A percentile compares a stretch with the other conserved stretches of the same genome.
These are phyloP conservation scores for Fusarium devonianum DNA, from an alignment of 2,329 filamentous ascomycete genomes.

Conservation along the genomic window DNA sequence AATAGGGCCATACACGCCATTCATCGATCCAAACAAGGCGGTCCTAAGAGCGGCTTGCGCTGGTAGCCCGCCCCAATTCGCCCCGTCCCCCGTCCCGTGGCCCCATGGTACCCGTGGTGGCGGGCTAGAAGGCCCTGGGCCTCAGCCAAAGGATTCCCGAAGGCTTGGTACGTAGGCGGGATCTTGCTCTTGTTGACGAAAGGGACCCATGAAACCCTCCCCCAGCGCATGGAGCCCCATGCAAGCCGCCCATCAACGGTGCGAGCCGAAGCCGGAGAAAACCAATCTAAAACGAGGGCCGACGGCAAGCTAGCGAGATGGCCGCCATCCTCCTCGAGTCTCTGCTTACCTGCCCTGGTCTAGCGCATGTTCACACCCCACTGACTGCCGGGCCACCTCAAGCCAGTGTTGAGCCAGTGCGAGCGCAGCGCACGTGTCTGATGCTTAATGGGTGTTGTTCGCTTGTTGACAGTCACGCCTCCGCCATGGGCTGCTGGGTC, in stretches of 20 bases:
- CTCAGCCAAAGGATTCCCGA: conserved; percentile 37
- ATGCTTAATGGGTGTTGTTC: conserved; percentile 44
- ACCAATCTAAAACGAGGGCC: conserved; percentile 44
- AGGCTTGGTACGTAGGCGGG: conserved; percentile 42
- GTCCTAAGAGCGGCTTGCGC: neutral
- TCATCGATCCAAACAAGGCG: conserved; percentile 10
- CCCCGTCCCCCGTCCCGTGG: conserved; percentile 13
- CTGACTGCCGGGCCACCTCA: conserved; percentile 26
- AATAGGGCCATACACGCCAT: too few species aligned
- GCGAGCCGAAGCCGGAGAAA: conserved; percentile 49
- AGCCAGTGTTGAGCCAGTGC: conserved; percentile 26
- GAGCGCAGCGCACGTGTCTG: conserved; percentile 45
- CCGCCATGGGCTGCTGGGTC: conserved; percentile 24
- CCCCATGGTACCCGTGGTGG: conserved; percentile 29
- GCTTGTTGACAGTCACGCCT: conserved; percentile 30
- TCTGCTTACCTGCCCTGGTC: conserved; percentile 27
- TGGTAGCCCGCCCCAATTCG: conserved; percentile 19
- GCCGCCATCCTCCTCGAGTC: conserved; percentile 25
- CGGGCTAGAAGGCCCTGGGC: conserved; percentile 26
- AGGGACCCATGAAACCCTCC: conserved; percentile 33
- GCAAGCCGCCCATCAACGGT: conserved; percentile 46
- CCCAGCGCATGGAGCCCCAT: conserved; percentile 39
- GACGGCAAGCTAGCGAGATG: conserved; percentile 38
- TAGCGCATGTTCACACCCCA: conserved; percentile 35
- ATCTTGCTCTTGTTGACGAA: conserved; percentile 37